Evolutionary conservation across 164 flowering plant species (phyloP), one percentile per base, ranked within the genome.

Genomic region (Malania oleifera): DNA sequence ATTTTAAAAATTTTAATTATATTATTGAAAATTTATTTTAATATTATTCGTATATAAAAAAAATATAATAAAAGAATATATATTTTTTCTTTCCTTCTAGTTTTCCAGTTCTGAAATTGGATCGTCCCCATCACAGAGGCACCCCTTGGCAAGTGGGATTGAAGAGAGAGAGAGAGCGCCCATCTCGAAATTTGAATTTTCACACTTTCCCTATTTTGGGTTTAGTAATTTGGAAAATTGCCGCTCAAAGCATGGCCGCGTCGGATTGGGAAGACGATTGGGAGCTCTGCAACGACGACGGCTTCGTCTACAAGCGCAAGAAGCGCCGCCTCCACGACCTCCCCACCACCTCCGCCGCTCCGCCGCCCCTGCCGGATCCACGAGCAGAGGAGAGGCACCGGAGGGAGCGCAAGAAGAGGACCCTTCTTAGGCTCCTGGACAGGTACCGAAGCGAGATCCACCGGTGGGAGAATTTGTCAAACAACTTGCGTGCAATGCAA

Each of bases 231-330:
- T 23, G 12, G 37, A 4, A 37, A 18, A 24, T 57, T 52, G 62
- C 59, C 61, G 52, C 69, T 52, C 63, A 8, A 35, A 24, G 23
- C 45, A 43, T 56, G 37, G 59, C 60, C 17, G 29, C 53, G 12
- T 3, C 39, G 18, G 55, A 54, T 13, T 54, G 15, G 19, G 69
- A 66, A 20, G 70, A 73, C 52, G 89, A 86, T 19, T 84, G 89
- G 89, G 91, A 82, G 66, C 69, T 80, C 28, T 70, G 77, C 67
- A 82, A 84, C 77, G 93, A 88, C 65, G 85, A 80, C 37, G 96
- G 89, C 37, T 84, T 88, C 73, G 74, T 83, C 62, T 82, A 79
- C 84, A 80, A 77, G 69, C 72, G 87, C 48, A 65, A 73, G 72
- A 84, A 74, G 70, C 77, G 71, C 43, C 63, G 75, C 43, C 59